These are phyloP conservation scores for Rutstroemia sp. DNA, from an alignment of 2,329 filamentous ascomycete genomes.

Conservation along the genomic window DNA sequence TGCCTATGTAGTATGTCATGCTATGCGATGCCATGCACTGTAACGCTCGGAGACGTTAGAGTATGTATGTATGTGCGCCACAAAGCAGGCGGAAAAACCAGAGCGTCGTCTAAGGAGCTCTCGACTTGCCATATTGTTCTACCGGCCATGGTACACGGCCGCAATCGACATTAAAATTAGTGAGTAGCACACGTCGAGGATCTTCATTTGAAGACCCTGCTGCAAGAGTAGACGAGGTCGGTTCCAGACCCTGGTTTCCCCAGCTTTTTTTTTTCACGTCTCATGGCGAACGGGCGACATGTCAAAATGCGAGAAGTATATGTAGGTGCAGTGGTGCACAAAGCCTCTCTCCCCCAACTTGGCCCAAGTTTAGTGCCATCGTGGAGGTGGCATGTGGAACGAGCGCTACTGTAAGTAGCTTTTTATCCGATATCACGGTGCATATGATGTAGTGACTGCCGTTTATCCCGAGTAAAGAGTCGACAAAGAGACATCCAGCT, in stretches of 20 bases:
- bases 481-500: not conserved
- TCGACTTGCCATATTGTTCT: not conserved
- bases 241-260: slow-evolving; percentile 2
- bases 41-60: slow-evolving; percentile 18
- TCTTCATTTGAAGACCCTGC: not conserved
- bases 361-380: not conserved
- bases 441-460: not conserved
- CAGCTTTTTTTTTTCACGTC: not conserved
- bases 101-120: not conserved
- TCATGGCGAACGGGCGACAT: not conserved
- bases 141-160: not conserved
- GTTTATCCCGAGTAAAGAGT: not conserved
- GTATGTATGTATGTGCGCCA: slow-evolving; percentile 8
- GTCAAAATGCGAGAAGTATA: not conserved
- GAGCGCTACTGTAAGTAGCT: no score
- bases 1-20: not conserved
- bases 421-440: not conserved
- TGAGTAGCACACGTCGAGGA: not conserved
- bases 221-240: not conserved
- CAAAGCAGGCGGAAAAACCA: not conserved
- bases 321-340: not conserved
- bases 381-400: not conserved
- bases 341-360: not conserved
- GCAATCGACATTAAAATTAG: not conserved
- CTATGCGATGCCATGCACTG: slow-evolving; percentile 2